Evolutionary conservation across 805 yeast genomes (phyloP).

Genomic region (Saccharomycopsis schoenii): DNA sequence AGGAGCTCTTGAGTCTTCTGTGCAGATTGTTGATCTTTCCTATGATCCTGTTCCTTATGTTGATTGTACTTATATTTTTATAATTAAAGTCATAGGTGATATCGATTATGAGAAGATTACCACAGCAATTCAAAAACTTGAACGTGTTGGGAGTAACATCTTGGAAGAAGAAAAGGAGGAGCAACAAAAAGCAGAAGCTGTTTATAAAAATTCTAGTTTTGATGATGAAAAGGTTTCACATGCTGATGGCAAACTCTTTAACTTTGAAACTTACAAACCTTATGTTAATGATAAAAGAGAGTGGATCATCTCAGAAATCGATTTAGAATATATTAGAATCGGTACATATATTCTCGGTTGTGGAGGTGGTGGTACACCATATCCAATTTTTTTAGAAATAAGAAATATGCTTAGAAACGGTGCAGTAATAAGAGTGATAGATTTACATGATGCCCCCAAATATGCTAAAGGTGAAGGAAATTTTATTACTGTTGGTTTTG

Average conservation of each 20-base stretch:
- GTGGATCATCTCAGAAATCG: slow-evolving; percentile 33
- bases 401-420: slow-evolving; percentile 29
- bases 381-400: slow-evolving; percentile 29
- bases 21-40: slow-evolving; percentile 23
- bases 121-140: slow-evolving; percentile 2
- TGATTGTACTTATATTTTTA: slow-evolving; percentile 27
- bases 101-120: slow-evolving; percentile 29
- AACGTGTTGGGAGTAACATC: background rate
- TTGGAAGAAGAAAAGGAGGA: slow-evolving; percentile 1
- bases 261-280: slow-evolving; percentile 27
- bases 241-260: slow-evolving; percentile 18
- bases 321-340: slow-evolving; percentile 31
- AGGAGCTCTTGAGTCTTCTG: slow-evolving; percentile 23
- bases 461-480: slow-evolving; percentile 24
- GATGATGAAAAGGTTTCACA: slow-evolving; percentile 1
- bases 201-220: slow-evolving; percentile 14
- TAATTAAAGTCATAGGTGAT: slow-evolving; percentile 34
- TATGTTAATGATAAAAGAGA: slow-evolving; percentile 23
- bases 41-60: slow-evolving; percentile 28
- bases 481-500: slow-evolving; percentile 29
- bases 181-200: slow-evolving; percentile 1
- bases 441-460: slow-evolving; percentile 25
- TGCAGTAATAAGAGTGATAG: slow-evolving; percentile 27
- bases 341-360: slow-evolving; percentile 42
- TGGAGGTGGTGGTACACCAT: slow-evolving; percentile 45